These are phyloP conservation scores for Umbelopsis sp. DNA, from an alignment of 371 early-diverging fungal species.

Conservation along the genomic window DNA sequence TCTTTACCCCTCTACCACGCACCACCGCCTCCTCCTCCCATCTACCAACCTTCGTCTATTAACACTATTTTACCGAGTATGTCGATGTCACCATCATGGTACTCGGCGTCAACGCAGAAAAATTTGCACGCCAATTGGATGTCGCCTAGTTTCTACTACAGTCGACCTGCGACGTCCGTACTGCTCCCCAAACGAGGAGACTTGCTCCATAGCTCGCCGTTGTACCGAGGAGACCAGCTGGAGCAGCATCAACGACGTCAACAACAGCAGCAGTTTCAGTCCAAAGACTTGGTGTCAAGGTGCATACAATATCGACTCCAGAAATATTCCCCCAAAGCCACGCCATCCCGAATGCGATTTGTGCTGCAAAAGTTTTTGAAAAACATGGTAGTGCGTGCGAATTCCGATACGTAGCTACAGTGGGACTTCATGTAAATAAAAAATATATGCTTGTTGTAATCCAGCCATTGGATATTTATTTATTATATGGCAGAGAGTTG, in stretches of 20 bases:
- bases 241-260: slow-evolving; percentile 18
- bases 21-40: slow-evolving; percentile 33
- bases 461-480: too few relatives aligned
- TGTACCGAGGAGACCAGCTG: slow-evolving; percentile 9
- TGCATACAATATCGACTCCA: slow-evolving; percentile 49
- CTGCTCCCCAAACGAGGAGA: slow-evolving; percentile 33
- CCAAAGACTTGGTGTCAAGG: slow-evolving; percentile 47
- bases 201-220: neutral
- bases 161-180: slow-evolving; percentile 46
- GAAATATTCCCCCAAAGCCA: slow-evolving; percentile 48
- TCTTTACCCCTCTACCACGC: slow-evolving; percentile 20
- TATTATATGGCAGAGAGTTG: too few relatives aligned
- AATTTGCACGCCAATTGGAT: slow-evolving; percentile 52
- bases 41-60: slow-evolving; percentile 48
- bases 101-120: slow-evolving; percentile 52
- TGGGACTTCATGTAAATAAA: neutral
- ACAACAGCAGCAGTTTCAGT: slow-evolving; percentile 18
- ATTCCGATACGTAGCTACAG: slow-evolving; percentile 31
- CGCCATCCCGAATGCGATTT: slow-evolving; percentile 51
- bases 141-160: slow-evolving; percentile 55
- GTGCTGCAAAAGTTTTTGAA: slow-evolving; percentile 52
- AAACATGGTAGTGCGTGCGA: slow-evolving; percentile 51
- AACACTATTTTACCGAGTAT: slow-evolving; percentile 47
- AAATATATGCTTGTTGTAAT: too few relatives aligned
- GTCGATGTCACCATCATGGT: slow-evolving; percentile 56